These are phyloP conservation scores for Penicillium sclerotigenum DNA, from an alignment of 2,329 filamentous ascomycete genomes.

Conservation along the genomic window DNA sequence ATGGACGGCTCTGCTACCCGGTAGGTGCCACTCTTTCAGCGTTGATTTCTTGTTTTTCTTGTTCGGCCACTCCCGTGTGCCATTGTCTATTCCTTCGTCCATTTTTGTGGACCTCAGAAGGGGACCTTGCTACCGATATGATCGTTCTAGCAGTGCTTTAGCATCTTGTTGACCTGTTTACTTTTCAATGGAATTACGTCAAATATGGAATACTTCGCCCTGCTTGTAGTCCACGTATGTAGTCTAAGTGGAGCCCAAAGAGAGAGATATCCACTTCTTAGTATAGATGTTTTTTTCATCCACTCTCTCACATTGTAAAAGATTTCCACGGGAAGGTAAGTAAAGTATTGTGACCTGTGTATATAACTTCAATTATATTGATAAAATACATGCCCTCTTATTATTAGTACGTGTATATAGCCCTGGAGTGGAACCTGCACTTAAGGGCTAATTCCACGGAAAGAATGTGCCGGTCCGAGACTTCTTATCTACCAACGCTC, in stretches of 20 bases:
- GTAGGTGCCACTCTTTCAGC: conserved; percentile 36
- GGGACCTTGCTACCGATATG: conserved; percentile 24
- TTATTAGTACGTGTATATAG: background rate
- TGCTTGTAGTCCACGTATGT: background rate
- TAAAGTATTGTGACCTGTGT: background rate
- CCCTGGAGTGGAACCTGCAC: background rate
- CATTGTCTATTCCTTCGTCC: conserved; percentile 4
- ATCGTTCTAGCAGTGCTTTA: conserved; percentile 16
- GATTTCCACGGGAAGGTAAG: background rate
- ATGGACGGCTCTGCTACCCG: conserved; percentile 35
- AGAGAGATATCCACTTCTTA: background rate
- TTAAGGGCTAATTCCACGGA: conserved; percentile 1
- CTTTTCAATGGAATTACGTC: background rate
- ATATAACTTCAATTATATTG: background rate
- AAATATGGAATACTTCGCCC: background rate
- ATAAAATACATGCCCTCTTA: background rate
- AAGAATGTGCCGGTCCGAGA: conserved; percentile 18
- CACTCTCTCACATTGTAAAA: background rate
- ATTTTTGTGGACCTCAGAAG: background rate
- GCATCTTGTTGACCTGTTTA: background rate
- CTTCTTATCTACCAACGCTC: conserved; percentile 28
- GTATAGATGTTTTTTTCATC: background rate
- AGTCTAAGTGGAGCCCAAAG: background rate
- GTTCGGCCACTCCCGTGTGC: conserved; percentile 23
- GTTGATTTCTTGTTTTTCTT: conserved; percentile 17